Evolutionary conservation across 495 filamentous ascomycete genomes (phyloP).

Genomic region (Glonium stellatum): DNA sequence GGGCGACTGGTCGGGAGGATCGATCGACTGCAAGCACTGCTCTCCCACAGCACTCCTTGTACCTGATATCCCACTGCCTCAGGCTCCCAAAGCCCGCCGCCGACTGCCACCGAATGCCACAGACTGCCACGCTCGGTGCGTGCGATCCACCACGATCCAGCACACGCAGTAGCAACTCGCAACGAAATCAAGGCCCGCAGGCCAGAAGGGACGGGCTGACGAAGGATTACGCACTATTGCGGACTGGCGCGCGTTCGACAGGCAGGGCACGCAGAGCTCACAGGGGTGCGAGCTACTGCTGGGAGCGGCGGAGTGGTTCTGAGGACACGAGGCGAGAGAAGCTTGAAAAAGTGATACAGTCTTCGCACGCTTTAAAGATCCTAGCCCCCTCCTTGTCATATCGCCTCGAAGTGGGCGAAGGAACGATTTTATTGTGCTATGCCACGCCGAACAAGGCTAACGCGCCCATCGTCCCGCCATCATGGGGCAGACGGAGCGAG

Average conservation of each 20-base stretch:
- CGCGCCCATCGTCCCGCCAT: constrained; percentile 9
- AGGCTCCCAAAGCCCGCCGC: too few species aligned
- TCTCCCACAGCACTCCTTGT: not conserved
- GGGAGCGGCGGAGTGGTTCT: not conserved
- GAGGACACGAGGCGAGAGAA: constrained; percentile 4
- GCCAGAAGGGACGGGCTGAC: constrained; percentile 9
- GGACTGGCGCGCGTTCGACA: not conserved
- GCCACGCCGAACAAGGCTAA: constrained; percentile 3
- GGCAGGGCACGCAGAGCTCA: not conserved
- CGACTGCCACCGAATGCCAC: not conserved
- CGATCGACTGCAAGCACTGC: not conserved
- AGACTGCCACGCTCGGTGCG: not conserved
- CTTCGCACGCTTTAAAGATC: constrained; percentile 14
- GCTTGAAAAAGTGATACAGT: constrained; percentile 6
- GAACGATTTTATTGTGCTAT: not conserved
- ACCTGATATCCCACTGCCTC: not conserved
- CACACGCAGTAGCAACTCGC: constrained; percentile 3
- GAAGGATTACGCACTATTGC: constrained; percentile 22
- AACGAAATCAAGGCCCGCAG: constrained; percentile 7
- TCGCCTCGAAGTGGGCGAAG: constrained; percentile 5
- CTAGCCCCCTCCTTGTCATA: constrained; percentile 16
- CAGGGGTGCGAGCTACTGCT: not conserved
- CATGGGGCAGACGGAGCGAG: not conserved
- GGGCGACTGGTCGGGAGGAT: not conserved
- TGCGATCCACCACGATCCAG: not conserved